Evolutionary conservation across 169 alveolate genomes (phyloP).

Genomic region (Eimeria praecox): DNA sequence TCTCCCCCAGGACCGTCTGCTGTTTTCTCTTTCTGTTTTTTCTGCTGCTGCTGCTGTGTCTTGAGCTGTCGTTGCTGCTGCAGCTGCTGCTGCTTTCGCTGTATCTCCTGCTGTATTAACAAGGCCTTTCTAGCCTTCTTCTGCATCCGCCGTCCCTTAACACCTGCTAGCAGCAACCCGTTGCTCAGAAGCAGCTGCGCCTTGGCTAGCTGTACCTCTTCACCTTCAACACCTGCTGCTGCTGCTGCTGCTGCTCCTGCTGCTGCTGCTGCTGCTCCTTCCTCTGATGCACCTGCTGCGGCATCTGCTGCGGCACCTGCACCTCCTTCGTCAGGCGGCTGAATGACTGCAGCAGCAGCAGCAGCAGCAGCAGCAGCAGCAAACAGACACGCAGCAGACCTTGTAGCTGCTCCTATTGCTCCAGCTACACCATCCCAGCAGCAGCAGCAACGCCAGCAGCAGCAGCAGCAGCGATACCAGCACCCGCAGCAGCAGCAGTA

Average conservation of each 20-base stretch:
- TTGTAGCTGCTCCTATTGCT: not conserved
- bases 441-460: not conserved
- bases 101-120: conserved; percentile 51
- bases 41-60: conserved; percentile 6
- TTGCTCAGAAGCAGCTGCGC: conserved; percentile 4
- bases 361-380: no score
- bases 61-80: conserved; percentile 51
- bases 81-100: conserved; percentile 56
- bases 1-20: not conserved
- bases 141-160: conserved; percentile 56
- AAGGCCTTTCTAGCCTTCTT: conserved; percentile 55
- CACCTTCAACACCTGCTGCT: conserved; percentile 18
- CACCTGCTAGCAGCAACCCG: conserved; percentile 47
- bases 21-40: not conserved
- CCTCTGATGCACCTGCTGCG: not conserved
- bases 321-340: not conserved
- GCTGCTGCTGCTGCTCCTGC: conserved; percentile 26
- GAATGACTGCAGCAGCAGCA: conserved; percentile 45
- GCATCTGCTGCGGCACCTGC: conserved; percentile 37
- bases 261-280: not conserved
- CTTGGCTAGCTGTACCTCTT: conserved; percentile 50
- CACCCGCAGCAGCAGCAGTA: not conserved
- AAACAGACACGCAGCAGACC: not conserved
- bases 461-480: no score
- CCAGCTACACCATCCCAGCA: not conserved